Base-by-base conservation (phyloP, 1,139 yeast species). In the Taphrina pruni region DNA sequence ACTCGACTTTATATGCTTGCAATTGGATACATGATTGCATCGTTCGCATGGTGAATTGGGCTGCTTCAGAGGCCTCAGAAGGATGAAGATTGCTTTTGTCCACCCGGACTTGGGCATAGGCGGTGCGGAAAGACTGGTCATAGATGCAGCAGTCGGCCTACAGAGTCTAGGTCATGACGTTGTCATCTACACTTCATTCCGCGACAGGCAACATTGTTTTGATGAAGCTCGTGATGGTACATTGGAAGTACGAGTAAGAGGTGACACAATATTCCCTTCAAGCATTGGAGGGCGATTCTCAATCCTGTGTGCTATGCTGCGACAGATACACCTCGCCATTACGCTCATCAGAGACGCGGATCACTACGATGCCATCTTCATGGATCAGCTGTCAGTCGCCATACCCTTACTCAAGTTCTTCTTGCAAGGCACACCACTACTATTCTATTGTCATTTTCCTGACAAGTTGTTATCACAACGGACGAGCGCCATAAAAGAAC, bases 101-200 rank as follows among this genome's bases (percentile, higher is more conserved):
- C 99, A 94, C 76, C 99, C 99, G 0, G 99, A 94, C 79, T 80
- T 94, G 68, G 99, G 99, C 0, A 94, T 94, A 71, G 93, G 97
- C 7, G 99, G 99, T 4, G 99, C 99, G 0, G 99, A 94, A 78
- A 82, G 99, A 71, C 82, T 95, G 36, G 93, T 94, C 1, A 97
- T 94, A 0, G 99, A 94, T 78, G 95, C 97, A 1, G 99, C 98
- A 0, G 82, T 91, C 2, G 97, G 97, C 0, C 80, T 94, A 36
- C 92, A 93, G 77, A 82, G 85, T 1, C 78, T 82, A n/a, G 87
- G 88, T 3, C 88, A 91, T 75, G 81, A 84, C 0, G 87, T 94
- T 17, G 83, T 83, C 8, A 83, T 93, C 7, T 91, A 84, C 78
- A 94, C 99, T 0, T 91, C 97, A 0, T 97, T 94, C 77, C 92